These are phyloP conservation scores for Xylaria telfairii DNA, from an alignment of 495 filamentous ascomycete species.

Conservation along the genomic window DNA sequence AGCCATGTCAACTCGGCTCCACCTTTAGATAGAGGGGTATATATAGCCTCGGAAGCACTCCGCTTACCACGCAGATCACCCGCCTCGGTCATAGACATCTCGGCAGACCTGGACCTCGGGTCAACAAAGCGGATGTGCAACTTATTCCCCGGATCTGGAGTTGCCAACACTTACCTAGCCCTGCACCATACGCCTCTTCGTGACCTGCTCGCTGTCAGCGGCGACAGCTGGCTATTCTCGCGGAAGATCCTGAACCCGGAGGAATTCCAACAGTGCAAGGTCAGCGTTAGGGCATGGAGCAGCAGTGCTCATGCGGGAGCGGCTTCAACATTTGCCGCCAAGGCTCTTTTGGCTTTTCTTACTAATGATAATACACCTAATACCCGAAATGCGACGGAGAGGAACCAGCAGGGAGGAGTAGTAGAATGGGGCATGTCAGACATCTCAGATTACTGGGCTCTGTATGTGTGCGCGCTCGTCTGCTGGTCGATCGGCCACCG, in stretches of 20 bases:
- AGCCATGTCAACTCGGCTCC: slow-evolving; percentile 36
- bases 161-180: slow-evolving; percentile 54
- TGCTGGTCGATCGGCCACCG: slow-evolving; percentile 53
- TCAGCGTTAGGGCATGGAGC: slow-evolving; percentile 46
- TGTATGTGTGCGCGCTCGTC: slow-evolving; percentile 55
- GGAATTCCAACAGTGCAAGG: slow-evolving; percentile 46
- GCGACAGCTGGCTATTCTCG: slow-evolving; percentile 56
- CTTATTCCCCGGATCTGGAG: slow-evolving; percentile 46
- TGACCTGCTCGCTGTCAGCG: slow-evolving; percentile 54
- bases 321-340: slow-evolving; percentile 37
- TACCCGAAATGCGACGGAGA: slow-evolving; percentile 19
- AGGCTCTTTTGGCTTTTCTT: slow-evolving; percentile 35
- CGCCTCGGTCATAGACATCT: slow-evolving; percentile 40
- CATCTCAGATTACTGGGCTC: slow-evolving; percentile 55
- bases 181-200: slow-evolving; percentile 55
- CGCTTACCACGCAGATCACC: slow-evolving; percentile 44
- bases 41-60: slow-evolving; percentile 45
- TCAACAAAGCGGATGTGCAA: slow-evolving; percentile 42
- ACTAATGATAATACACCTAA: slow-evolving; percentile 32
- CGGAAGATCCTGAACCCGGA: slow-evolving; percentile 47
- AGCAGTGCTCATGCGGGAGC: slow-evolving; percentile 27
- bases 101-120: slow-evolving; percentile 34
- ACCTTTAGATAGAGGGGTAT: slow-evolving; percentile 43
- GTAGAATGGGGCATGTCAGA: slow-evolving; percentile 39
- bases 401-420: slow-evolving; percentile 15